Base-by-base conservation (phyloP, 768 basidiomycete genomes). In the Podaxis sp. region DNA sequence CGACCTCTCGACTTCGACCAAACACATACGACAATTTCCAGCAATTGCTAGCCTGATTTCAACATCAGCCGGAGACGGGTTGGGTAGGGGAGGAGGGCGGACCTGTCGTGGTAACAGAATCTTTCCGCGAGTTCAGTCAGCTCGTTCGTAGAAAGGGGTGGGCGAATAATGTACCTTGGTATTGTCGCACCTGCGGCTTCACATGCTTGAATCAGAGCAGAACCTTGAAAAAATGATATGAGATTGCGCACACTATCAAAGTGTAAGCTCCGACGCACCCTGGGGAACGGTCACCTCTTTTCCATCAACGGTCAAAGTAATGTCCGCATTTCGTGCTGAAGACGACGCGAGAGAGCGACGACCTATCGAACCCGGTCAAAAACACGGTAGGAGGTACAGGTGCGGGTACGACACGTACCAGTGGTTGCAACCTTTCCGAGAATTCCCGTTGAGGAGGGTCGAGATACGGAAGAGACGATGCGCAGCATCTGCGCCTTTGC, bases 1-100 rank as follows among this genome's bases (percentile, higher is more conserved):
- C 61, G 94, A 93, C 62, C 93, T 83, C 72, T 94, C 93, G 55
- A 99, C 96, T 76, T 99, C 97, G 40, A 99, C 97, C 53, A 99
- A 78, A 75, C 97, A 99, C 97, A 99, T 99, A 67, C 95, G 91
- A 78, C 96, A 98, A 73, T 98, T 98, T 55, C 96, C 96, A 66
- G 96, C 96, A 69, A 98, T 95, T 52, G 95, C 94, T 25, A 98
- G 85, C 68, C 95, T 91, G 58, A 28, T 54, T 35, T 35, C 55
- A 40, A 57, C n/a, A 32, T 61, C 11, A 50, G 55, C n/a, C 40
- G 37, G 61, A 53, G 18, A n/a, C 42, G 25, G 2, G 37, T 52
- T 50, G 40, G 59, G n/a, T 4, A 3, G 35, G 13, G 57, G 7
- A 32, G 23, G 21, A 48, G 36, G 32, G 65, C 78, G 57, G 62